These are phyloP conservation scores for Noccaea bulbosa DNA, from an alignment of 345 rosid species.

Conservation along the genomic window DNA sequence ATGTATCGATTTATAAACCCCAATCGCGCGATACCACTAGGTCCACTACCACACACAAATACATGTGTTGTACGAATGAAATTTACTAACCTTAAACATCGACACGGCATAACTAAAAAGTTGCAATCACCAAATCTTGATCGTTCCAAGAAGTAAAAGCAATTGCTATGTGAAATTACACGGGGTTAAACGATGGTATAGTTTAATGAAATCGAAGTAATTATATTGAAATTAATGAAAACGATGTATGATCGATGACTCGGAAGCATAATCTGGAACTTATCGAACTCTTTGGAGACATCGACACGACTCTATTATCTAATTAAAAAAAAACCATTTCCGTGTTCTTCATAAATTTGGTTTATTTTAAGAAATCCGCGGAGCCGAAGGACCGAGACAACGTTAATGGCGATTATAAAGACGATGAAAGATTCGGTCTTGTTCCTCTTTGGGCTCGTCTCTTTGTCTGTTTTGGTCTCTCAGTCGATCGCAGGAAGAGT, in stretches of 20 bases:
- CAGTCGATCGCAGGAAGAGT: conserved; percentile 53
- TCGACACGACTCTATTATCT: conserved; percentile 37
- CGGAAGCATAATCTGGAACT: conserved; percentile 29
- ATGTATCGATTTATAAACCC: no score
- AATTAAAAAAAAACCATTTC: neutral
- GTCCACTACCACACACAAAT: no score
- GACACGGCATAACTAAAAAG: no score
- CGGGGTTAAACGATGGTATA: no score
- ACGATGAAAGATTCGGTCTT: conserved; percentile 23
- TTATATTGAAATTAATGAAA: no score
- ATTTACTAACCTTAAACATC: no score
- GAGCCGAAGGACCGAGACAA: conserved; percentile 1
- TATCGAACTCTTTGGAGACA: conserved; percentile 12
- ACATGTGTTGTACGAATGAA: no score
- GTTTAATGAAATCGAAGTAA: no score
- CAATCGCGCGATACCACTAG: no score
- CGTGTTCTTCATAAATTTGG: conserved; percentile 7
- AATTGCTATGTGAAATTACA: no score
- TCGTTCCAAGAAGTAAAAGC: no score
- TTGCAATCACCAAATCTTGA: no score
- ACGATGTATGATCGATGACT: neutral
- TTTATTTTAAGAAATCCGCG: neutral
- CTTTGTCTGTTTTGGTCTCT: conserved; percentile 39
- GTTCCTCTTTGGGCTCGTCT: conserved; percentile 36
- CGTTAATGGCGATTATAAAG: conserved; percentile 33